These are phyloP conservation scores for Paralagenidium karlingii DNA, from an alignment of 352 stramenopile genomes.

Conservation along the genomic window DNA sequence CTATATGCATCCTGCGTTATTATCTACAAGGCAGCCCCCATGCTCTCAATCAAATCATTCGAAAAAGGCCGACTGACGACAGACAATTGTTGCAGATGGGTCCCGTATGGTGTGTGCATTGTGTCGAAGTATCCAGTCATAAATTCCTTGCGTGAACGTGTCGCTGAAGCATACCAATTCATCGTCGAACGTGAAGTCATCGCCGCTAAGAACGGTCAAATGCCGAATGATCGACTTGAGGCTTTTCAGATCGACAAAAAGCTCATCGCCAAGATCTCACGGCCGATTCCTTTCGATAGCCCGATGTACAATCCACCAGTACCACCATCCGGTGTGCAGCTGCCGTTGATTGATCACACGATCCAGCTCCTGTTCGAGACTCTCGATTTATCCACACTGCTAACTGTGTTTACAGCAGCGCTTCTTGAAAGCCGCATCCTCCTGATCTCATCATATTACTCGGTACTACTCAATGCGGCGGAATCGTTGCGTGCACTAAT, in stretches of 20 bases:
- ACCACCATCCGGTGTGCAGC: slow-evolving; percentile 5
- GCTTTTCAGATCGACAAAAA: slow-evolving; percentile 70
- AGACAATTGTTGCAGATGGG: slow-evolving; percentile 31
- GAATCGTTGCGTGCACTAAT: slow-evolving; percentile 75
- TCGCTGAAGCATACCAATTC: slow-evolving; percentile 73
- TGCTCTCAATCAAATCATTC: slow-evolving; percentile 38
- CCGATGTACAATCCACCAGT: not conserved
- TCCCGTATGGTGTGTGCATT: slow-evolving; percentile 70
- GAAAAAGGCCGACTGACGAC: slow-evolving; percentile 41
- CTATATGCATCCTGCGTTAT: slow-evolving; percentile 66
- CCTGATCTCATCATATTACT: slow-evolving; percentile 68
- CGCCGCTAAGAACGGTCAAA: slow-evolving; percentile 8
- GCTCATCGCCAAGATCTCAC: slow-evolving; percentile 60
- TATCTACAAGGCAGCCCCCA: slow-evolving; percentile 65
- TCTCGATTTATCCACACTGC: slow-evolving; percentile 53
- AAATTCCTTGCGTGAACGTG: slow-evolving; percentile 60
- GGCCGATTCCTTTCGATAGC: slow-evolving; percentile 14
- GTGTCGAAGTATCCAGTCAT: slow-evolving; percentile 76
- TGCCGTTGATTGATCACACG: slow-evolving; percentile 61
- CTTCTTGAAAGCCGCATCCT: slow-evolving; percentile 73
- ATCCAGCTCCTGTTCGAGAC: slow-evolving; percentile 72
- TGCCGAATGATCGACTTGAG: not conserved
- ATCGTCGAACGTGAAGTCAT: slow-evolving; percentile 60
- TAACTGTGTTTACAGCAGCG: slow-evolving; percentile 66
- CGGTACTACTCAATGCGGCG: slow-evolving; percentile 67